These are phyloP conservation scores for Papiliotrema terrestris DNA, from an alignment of 1,284 basidiomycete genomes.

Conservation along the genomic window DNA sequence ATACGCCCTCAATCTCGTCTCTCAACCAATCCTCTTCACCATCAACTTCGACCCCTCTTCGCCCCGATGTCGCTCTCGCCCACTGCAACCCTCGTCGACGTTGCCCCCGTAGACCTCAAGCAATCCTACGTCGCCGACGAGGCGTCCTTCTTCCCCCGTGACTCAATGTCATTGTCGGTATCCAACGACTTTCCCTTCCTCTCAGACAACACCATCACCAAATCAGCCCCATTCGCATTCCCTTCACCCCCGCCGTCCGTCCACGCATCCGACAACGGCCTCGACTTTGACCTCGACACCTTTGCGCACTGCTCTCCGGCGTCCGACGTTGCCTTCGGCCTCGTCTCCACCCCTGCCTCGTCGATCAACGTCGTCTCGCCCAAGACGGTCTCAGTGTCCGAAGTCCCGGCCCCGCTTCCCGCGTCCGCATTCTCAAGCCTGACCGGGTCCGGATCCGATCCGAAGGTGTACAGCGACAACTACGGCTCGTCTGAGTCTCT, in stretches of 20 bases:
- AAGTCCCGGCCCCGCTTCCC: not conserved
- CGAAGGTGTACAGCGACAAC: not conserved
- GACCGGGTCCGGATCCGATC: too few relatives aligned
- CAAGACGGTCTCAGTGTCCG: conserved; percentile 16
- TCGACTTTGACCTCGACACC: conserved; percentile 31
- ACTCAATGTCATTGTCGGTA: not conserved
- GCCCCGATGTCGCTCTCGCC: conserved; percentile 1
- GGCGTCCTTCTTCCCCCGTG: not conserved
- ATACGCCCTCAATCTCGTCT: not conserved
- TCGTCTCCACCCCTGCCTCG: conserved; percentile 18
- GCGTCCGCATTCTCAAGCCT: not conserved
- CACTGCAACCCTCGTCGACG: not conserved
- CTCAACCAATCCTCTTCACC: not conserved
- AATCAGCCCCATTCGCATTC: conserved; percentile 10
- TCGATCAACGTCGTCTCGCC: conserved; percentile 34
- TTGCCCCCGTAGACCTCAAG: not conserved
- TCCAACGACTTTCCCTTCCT: conserved; percentile 3
- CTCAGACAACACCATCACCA: not conserved
- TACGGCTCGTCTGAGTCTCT: not conserved
- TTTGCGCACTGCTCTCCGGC: conserved; percentile 19
- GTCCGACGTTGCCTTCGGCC: conserved; percentile 1
- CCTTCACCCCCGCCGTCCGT: conserved; percentile 34
- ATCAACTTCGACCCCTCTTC: not conserved
- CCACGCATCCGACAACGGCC: conserved; percentile 14
- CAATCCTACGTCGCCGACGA: not conserved